These are phyloP conservation scores for Aspergillus sp. DNA, from an alignment of 2,329 filamentous ascomycete genomes.

Conservation along the genomic window DNA sequence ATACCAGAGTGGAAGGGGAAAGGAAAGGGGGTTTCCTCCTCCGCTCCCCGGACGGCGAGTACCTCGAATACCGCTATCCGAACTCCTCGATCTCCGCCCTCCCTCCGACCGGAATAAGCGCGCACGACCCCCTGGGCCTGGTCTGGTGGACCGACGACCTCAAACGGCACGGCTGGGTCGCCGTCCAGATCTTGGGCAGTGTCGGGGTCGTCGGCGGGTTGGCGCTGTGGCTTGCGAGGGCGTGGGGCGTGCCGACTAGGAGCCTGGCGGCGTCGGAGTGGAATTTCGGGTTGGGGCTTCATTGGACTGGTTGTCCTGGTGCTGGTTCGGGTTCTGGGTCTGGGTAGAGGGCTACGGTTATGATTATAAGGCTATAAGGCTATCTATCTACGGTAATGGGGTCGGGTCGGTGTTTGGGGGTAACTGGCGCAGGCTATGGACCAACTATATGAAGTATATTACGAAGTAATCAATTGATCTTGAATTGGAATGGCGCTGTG, in stretches of 20 bases:
- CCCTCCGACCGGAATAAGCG: constrained; percentile 34
- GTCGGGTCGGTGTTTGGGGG: too few species aligned
- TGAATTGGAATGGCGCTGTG: constrained; percentile 18
- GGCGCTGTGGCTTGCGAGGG: constrained; percentile 50
- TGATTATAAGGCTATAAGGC: too few species aligned
- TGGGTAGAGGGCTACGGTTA: too few species aligned
- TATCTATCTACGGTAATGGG: too few species aligned
- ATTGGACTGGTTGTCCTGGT: too few species aligned
- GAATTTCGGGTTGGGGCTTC: too few species aligned
- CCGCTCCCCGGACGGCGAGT: constrained; percentile 15
- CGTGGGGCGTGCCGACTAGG: constrained; percentile 28
- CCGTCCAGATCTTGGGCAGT: constrained; percentile 65
- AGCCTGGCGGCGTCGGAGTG: constrained; percentile 24
- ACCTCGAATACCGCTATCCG: constrained; percentile 27
- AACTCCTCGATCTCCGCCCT: too few species aligned
- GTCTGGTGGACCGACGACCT: constrained; percentile 60
- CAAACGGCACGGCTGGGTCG: constrained; percentile 54
- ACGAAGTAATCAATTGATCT: too few species aligned
- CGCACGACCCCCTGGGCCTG: constrained; percentile 71
- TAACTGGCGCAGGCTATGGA: too few species aligned
- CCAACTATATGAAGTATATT: too few species aligned
- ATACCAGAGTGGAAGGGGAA: too few species aligned
- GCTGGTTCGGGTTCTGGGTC: too few species aligned
- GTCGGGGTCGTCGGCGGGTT: constrained; percentile 66
- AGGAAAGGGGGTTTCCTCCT: constrained; percentile 14